These are phyloP conservation scores for Hemisphaericaspora xylanilytica DNA, from an alignment of 1,139 yeast species.

Conservation along the genomic window DNA sequence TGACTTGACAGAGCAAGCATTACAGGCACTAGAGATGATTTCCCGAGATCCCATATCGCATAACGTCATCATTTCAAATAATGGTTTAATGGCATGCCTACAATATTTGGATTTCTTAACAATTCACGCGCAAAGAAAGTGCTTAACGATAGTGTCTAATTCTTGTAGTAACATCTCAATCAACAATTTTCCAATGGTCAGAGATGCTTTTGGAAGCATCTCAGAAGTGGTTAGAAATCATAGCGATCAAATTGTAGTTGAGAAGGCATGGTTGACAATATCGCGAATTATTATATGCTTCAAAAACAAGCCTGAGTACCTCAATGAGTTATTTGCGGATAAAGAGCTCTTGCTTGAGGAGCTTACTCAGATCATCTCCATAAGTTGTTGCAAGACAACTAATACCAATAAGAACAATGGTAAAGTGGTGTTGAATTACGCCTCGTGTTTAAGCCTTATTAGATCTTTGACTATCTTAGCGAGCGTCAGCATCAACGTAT, in stretches of 20 bases:
- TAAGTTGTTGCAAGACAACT: constrained; percentile 30
- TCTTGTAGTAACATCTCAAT: constrained; percentile 55
- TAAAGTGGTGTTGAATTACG: constrained; percentile 26
- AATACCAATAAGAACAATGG: constrained; percentile 15
- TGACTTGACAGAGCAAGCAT: constrained; percentile 89
- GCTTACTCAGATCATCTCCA: constrained; percentile 25
- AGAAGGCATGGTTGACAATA: constrained; percentile 66
- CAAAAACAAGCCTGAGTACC: constrained; percentile 38
- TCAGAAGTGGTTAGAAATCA: constrained; percentile 60
- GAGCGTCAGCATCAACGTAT: constrained; percentile 39
- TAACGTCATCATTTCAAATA: constrained; percentile 49
- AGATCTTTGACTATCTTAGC: constrained; percentile 41
- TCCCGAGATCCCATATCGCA: constrained; percentile 55
- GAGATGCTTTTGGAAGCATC: constrained; percentile 60
- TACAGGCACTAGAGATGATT: constrained; percentile 71
- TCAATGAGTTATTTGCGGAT: constrained; percentile 46
- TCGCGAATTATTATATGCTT: constrained; percentile 61
- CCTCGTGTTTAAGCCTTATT: constrained; percentile 39
- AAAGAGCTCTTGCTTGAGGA: constrained; percentile 26
- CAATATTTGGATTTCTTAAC: constrained; percentile 86
- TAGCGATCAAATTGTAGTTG: constrained; percentile 62
- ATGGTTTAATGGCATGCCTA: constrained; percentile 67
- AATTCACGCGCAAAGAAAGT: constrained; percentile 83
- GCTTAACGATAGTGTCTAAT: constrained; percentile 74
- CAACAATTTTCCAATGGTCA: constrained; percentile 46